These are phyloP conservation scores for Sphaerobolus stellatus DNA, from an alignment of 1,284 basidiomycete species.

Conservation along the genomic window DNA sequence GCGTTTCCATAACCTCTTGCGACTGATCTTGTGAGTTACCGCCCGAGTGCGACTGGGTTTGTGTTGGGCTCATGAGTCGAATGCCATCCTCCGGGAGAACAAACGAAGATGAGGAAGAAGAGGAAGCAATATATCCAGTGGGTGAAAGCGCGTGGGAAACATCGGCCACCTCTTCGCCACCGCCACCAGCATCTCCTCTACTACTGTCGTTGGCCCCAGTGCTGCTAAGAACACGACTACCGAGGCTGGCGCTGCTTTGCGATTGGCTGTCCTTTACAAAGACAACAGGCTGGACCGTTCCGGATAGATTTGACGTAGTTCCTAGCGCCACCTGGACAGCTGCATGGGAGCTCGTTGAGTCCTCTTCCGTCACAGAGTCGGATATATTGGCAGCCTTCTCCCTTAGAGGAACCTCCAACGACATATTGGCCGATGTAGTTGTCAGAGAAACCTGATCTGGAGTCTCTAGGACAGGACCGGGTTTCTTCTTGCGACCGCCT, in stretches of 20 bases:
- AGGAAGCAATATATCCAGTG: background rate
- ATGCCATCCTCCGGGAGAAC: constrained; percentile 1
- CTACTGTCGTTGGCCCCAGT: background rate
- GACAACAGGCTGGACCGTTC: constrained; percentile 3
- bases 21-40: background rate
- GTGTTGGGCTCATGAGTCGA: background rate
- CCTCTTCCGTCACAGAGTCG: constrained; percentile 1
- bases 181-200: background rate
- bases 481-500: background rate
- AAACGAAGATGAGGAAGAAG: constrained; percentile 8
- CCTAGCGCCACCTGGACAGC: constrained; percentile 7
- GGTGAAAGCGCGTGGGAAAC: background rate
- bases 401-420: background rate
- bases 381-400: background rate
- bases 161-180: background rate
- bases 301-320: background rate
- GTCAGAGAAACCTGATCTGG: background rate
- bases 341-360: constrained; percentile 1
- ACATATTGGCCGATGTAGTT: background rate
- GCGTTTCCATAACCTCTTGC: background rate
- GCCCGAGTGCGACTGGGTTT: background rate
- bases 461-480: constrained; percentile 4
- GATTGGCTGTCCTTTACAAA: constrained; percentile 10
- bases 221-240: background rate
- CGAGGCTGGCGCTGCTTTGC: background rate